Evolutionary conservation across 2,329 filamentous ascomycete species (phyloP), one percentile per base, ranked within the genome.

Genomic region (Sclerotinia minor): DNA sequence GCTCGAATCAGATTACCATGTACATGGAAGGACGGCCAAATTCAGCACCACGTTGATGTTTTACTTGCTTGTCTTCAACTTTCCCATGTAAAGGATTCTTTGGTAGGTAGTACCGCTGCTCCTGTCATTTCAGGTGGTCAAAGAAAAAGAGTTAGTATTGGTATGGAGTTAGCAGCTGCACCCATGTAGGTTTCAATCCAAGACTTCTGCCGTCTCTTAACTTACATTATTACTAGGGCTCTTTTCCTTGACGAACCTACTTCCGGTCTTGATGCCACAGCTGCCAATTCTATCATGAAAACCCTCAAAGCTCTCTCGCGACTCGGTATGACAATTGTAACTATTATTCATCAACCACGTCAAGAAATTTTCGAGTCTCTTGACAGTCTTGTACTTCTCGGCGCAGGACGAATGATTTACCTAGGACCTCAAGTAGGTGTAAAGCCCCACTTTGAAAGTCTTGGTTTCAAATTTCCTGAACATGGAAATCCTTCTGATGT

Each of bases 311-410:
- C 87, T 72, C 81, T 90, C 0, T 84, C 87, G 0, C 78, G 81
- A 58, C 79, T 80, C 0, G 83, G 83, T 0, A 84, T 86, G 72
- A 83, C 83, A 1, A 79, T 86, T 1, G 79, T 86, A 1, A 84
- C 82, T 55, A 85, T 84, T 0, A 83, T 86, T 21, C 84, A 86
- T 71, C 84, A 86, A 71, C 84, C 84, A 1, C 82, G 80, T 8
- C 82, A 83, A 1, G 80, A 84, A 58, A 77, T 86, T 8, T 85
- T 86, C 72, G 81, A 84, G 71, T 78, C 80, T n/a, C 84, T 90
- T 58, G 87, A 90, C 70, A 83, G 85, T 5, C 79, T 90, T 5
- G 79, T 90, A 0, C 89, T 91, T 77, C 81, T 91, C 2, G 87
- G 81, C 15, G 81, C 81, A 69, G 86, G 86, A 1, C 80, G 83